These are phyloP conservation scores for Pyrenochaeta sp. DNA, from an alignment of 2,329 filamentous ascomycete genomes.

Conservation along the genomic window DNA sequence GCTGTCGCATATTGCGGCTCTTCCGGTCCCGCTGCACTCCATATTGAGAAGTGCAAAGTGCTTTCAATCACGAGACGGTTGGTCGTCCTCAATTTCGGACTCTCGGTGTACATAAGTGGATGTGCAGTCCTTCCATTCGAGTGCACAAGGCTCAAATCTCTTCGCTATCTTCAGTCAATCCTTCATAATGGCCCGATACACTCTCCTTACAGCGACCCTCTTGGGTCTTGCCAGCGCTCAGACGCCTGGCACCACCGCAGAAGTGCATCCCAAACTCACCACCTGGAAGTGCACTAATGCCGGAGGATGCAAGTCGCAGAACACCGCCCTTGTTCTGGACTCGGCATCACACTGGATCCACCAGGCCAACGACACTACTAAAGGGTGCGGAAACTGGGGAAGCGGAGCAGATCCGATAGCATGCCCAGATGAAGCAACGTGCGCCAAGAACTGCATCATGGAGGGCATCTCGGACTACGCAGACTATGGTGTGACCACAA, in stretches of 20 bases:
- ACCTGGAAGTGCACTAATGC: constrained; percentile 63
- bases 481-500: constrained; percentile 63
- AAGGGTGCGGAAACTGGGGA: constrained; percentile 46
- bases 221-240: constrained; percentile 42
- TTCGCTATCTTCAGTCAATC: background rate
- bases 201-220: constrained; percentile 35
- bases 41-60: constrained; percentile 2
- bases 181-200: constrained; percentile 33
- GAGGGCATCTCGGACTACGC: constrained; percentile 64
- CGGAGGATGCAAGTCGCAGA: constrained; percentile 58
- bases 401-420: constrained; percentile 51
- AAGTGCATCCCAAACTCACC: constrained; percentile 61
- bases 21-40: constrained; percentile 1
- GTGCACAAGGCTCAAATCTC: background rate
- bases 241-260: constrained; percentile 44
- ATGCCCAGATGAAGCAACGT: constrained; percentile 60
- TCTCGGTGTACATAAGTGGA: constrained; percentile 12
- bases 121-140: background rate
- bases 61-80: background rate
- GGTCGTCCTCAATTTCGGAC: background rate
- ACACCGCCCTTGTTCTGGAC: constrained; percentile 62
- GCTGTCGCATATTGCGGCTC: constrained; percentile 14
- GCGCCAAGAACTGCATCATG: constrained; percentile 65
- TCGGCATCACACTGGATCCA: constrained; percentile 56
- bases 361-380: constrained; percentile 47